Base-by-base conservation (phyloP, 179 eudicot genomes). In the Pouteria campechiana region DNA sequence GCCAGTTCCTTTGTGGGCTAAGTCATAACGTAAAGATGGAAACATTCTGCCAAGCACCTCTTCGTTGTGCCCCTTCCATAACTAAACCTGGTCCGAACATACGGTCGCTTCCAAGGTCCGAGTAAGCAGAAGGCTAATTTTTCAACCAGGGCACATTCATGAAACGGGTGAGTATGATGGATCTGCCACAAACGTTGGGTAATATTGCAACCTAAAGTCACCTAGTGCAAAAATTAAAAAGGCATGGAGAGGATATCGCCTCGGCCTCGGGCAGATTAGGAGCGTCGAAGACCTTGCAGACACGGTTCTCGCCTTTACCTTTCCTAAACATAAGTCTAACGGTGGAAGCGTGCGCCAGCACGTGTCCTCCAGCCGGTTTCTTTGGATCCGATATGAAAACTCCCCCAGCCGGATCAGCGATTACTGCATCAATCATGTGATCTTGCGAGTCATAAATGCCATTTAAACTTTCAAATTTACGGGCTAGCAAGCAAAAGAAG, bases 311-410 rank as follows among this genome's bases (percentile, higher is more conserved):
- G 4, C 87, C 98, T 68, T 90, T 90, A 36, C 98, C 98, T 56
- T 86, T 86, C 75, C 98, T 81, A 56, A 90, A 85, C 98, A 90
- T 90, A 34, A 86, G 45, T 61, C 98, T 74, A 48, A 90, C 64
- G 20, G 99, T 87, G 38, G 92, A 75, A 48, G 96, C 96, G 53
- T 87, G 96, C 20, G 99, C 99, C 60, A 92, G 77, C 38, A 92
- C 99, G 57, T 92, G 99, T 5, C 99, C 99, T 19, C 99, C 96
- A 35, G 94, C 96, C 60, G 99, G 94, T 51, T 90, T 90, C 81
- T 90, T 90, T 17, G 98, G 98, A 50, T 90, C 96, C 27, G 84
- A 79, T 48, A 86, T 83, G 65, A 90, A 90, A 34, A 86, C 87
- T 46, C 94, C 98, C n/a, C 95, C 96, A 19, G 92, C 96, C 10